phyloP scores from a whole-genome alignment of 768 basidiomycete genomes.

The Roridomyces roridus region DNA sequence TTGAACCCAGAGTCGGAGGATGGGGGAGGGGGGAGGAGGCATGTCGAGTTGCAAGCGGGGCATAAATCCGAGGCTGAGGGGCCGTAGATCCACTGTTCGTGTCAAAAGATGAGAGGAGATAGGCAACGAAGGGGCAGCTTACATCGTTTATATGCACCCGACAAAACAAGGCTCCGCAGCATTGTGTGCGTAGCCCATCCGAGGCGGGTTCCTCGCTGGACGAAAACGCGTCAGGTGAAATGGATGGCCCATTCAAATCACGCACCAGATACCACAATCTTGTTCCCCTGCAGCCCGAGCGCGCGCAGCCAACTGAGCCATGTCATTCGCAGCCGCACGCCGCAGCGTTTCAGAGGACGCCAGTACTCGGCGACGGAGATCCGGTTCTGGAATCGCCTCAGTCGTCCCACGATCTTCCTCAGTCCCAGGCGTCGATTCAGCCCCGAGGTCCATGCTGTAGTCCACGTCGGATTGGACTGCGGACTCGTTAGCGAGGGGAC shows the following conservation, averaged over 20 bases:
- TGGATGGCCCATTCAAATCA: too few relatives aligned
- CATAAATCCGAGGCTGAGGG: conserved; percentile 17
- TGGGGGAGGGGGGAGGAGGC: conserved; percentile 9
- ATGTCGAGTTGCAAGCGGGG: conserved; percentile 13
- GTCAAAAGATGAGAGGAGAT: background rate
- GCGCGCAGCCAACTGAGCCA: conserved; percentile 9
- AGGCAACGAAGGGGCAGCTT: background rate
- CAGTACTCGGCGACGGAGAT: too few relatives aligned
- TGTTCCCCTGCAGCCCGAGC: background rate
- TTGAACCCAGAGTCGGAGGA: background rate
- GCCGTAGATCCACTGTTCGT: conserved; percentile 18
- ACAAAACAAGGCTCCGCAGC: conserved; percentile 21
- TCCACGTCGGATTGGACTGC: conserved; percentile 11
- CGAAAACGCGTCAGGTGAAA: too few relatives aligned
- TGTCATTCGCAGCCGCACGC: conserved; percentile 14
- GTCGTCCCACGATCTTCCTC: background rate
- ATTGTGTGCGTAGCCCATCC: background rate
- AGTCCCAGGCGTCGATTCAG: background rate
- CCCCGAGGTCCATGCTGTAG: conserved; percentile 19
- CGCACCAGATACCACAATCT: conserved; percentile 24
- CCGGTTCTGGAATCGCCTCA: too few relatives aligned
- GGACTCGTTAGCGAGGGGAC: too few relatives aligned
- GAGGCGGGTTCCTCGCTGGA: conserved; percentile 13
- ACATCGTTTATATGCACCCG: conserved; percentile 20
- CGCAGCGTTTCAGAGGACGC: background rate